These are phyloP conservation scores for Fomitopsis schrenkii DNA, from an alignment of 1,284 basidiomycete species.

Conservation along the genomic window DNA sequence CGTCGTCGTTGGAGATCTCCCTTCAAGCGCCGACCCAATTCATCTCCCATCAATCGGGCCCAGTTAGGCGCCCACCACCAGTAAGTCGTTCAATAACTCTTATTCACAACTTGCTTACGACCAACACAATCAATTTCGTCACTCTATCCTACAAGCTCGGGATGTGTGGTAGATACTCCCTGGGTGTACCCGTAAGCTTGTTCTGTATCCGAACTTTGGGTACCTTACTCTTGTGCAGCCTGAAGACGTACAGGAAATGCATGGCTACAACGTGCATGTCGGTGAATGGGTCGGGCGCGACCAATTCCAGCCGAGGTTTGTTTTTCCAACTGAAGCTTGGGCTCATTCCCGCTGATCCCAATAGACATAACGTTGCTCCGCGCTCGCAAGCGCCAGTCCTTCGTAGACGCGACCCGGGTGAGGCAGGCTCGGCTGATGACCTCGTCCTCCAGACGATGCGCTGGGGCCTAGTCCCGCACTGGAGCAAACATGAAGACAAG, in stretches of 20 bases:
- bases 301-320: conserved; percentile 44
- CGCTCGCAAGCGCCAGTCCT: conserved; percentile 66
- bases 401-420: conserved; percentile 29
- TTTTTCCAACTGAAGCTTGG: background rate
- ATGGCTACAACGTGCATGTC: conserved; percentile 40
- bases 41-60: conserved; percentile 1
- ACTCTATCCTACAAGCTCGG: background rate
- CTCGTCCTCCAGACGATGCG: conserved; percentile 72
- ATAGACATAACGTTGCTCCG: conserved; percentile 67
- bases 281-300: conserved; percentile 63
- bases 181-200: conserved; percentile 4
- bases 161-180: conserved; percentile 10
- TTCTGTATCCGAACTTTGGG: background rate
- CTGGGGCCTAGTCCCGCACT: conserved; percentile 90
- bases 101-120: no score
- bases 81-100: no score
- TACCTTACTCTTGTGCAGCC: conserved; percentile 21
- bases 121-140: no score
- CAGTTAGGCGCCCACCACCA: background rate
- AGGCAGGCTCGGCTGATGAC: conserved; percentile 1
- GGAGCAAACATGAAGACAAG: conserved; percentile 72
- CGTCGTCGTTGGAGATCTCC: conserved; percentile 8
- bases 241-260: conserved; percentile 36
- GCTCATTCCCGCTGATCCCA: conserved; percentile 21
- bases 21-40: conserved; percentile 7